Percentiles rank a stretch among this genome's conserved stretches.
phyloP scores from a whole-genome alignment of 176 grass and related monocot species.

The Poa annua region DNA sequence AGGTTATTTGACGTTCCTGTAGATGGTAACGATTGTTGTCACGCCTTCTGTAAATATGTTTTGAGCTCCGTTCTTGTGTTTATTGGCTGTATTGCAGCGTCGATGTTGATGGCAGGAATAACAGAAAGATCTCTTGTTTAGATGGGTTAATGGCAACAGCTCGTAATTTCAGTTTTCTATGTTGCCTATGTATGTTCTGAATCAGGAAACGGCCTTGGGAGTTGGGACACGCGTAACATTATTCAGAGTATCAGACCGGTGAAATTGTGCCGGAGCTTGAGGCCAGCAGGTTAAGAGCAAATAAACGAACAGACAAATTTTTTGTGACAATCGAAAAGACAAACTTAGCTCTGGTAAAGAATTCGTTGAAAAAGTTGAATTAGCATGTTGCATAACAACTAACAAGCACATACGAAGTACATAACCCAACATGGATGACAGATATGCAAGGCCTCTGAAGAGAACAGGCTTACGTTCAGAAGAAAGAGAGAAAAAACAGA shows the following conservation, averaged over 20 bases:
- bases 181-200: background rate
- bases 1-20: constrained; percentile 34
- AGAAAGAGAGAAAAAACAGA: background rate
- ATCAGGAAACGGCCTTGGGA: background rate
- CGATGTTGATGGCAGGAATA: background rate
- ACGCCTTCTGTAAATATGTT: constrained; percentile 30
- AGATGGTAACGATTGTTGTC: constrained; percentile 42
- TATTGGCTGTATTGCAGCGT: constrained; percentile 36
- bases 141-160: background rate
- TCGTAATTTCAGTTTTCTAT: background rate
- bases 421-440: constrained; percentile 3
- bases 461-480: background rate
- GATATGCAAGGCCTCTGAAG: background rate
- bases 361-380: constrained; percentile 1
- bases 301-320: background rate
- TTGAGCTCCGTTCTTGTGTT: constrained; percentile 25
- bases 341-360: background rate
- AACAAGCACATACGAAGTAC: background rate
- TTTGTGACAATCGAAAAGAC: background rate
- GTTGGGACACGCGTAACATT: background rate
- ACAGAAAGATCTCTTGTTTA: background rate
- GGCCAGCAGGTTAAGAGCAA: background rate
- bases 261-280: background rate
- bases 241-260: background rate
- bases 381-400: background rate